Evolutionary conservation across 1,284 basidiomycete species (phyloP), one percentile per base, ranked within the genome.

Genomic region (Cryptococcus wingfieldii): DNA sequence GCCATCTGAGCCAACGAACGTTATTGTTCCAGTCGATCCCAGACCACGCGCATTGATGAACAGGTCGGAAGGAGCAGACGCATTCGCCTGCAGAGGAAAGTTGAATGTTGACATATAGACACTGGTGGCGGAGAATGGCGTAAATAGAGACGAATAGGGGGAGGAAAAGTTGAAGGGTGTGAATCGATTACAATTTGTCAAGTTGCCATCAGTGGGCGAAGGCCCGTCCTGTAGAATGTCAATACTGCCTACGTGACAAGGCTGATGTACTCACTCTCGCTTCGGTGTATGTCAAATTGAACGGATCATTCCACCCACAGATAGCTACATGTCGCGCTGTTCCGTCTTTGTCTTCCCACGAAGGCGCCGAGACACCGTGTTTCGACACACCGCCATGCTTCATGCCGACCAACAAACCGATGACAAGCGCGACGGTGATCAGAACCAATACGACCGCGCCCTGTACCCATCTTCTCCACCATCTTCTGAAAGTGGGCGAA

Each of bases 1-100:
- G 16, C 59, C 63, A 47, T 75, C 72, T 5, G 63, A 51, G 1
- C 76, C 76, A 3, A 77, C 48, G 50, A 77, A 67, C 53, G 74
- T 68, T 5, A 75, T 54, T 8, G 70, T 71, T 5, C 76, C 76
- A 4, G 62, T 65, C 0, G 73, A 67, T 0, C 69, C 70, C 8
- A 76, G 59, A 14, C 76, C 76, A 9, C 64, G 53, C 1, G 73
- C 60, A 25, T 74, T 62, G 55, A 77, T 64, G 43, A 67, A 68
- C 31, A 72, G 54, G 38, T 63, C 66, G 18, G 45, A 60, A 55
- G 43, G 60, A 7, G 54, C 50, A 7, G 47, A 52, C 25, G 53
- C 55, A 41, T 62, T 58, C n/a, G 46, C 19, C 34, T 50, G 37
- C 25, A 71, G 48, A 4, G 69, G 67, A 50, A 72, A 70, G n/a